phyloP scores from a whole-genome alignment of 1,139 yeast genomes.

The Eremothecium coryli region DNA sequence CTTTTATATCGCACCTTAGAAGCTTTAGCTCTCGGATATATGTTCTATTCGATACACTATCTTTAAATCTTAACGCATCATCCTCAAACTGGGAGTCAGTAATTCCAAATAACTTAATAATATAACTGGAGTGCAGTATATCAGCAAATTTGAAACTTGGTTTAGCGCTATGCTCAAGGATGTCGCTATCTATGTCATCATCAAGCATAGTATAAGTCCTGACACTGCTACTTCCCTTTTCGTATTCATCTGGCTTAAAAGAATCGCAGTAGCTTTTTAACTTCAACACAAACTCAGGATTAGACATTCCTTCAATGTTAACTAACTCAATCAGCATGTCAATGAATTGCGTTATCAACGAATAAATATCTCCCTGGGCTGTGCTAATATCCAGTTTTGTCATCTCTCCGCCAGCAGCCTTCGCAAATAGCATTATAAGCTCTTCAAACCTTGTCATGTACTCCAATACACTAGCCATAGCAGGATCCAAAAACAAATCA shows the following conservation, averaged over 20 bases:
- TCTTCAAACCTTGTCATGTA: constrained; percentile 49
- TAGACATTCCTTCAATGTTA: constrained; percentile 37
- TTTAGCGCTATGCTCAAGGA: constrained; percentile 12
- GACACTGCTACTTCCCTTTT: background rate
- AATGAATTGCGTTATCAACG: constrained; percentile 52
- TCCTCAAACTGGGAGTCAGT: constrained; percentile 40
- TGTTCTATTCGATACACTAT: constrained; percentile 37
- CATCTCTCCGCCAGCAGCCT: constrained; percentile 56
- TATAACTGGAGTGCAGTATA: constrained; percentile 37
- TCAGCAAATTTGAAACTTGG: constrained; percentile 46
- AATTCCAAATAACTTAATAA: constrained; percentile 37
- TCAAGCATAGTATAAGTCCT: background rate
- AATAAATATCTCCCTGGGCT: constrained; percentile 40
- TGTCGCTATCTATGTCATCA: background rate
- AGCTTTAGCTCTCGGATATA: constrained; percentile 26
- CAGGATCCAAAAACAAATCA: constrained; percentile 46
- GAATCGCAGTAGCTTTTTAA: constrained; percentile 39
- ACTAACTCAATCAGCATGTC: constrained; percentile 43
- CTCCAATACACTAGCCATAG: constrained; percentile 24
- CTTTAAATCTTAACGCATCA: constrained; percentile 37
- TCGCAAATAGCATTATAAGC: constrained; percentile 55
- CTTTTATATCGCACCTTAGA: constrained; percentile 33
- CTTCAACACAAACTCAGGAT: constrained; percentile 33
- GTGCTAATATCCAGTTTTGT: constrained; percentile 41
- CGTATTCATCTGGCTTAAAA: constrained; percentile 23